phyloP scores from a whole-genome alignment of 768 basidiomycete species.

The Psilocybe subaeruginosa region DNA sequence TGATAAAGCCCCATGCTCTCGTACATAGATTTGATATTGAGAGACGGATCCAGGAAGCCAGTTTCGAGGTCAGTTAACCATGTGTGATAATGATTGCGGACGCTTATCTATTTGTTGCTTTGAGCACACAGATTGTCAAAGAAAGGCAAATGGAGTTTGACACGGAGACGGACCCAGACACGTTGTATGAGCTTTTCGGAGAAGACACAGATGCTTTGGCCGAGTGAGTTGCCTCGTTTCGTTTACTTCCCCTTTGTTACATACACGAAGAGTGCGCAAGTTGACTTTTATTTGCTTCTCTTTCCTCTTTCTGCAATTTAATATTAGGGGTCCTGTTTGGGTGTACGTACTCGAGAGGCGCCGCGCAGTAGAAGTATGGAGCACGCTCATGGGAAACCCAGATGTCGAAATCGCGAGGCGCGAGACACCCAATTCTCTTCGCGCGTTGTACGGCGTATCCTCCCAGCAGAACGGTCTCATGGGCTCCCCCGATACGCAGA shows the following conservation, averaged over 20 bases:
- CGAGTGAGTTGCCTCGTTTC: conserved; percentile 57
- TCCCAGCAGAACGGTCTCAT: conserved; percentile 66
- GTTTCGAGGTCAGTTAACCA: conserved; percentile 67
- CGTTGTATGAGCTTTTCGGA: conserved; percentile 79
- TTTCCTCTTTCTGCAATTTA: conserved; percentile 5
- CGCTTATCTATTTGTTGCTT: conserved; percentile 3
- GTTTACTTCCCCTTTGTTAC: not conserved
- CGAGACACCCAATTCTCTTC: conserved; percentile 66
- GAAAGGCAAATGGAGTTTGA: conserved; percentile 91
- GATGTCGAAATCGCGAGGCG: conserved; percentile 60
- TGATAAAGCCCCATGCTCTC: conserved; percentile 83
- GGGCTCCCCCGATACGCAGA: conserved; percentile 65
- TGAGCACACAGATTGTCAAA: conserved; percentile 64
- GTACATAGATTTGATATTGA: conserved; percentile 80
- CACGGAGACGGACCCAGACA: conserved; percentile 79
- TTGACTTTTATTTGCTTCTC: conserved; percentile 9
- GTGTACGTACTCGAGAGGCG: conserved; percentile 87
- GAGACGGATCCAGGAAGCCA: conserved; percentile 74
- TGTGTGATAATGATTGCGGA: no score
- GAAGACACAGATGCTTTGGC: conserved; percentile 73
- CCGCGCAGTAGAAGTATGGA: conserved; percentile 80
- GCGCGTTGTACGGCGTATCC: conserved; percentile 67
- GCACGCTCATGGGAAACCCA: conserved; percentile 71
- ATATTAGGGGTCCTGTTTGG: conserved; percentile 80
- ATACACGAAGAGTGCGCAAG: conserved; percentile 3